Conservation (phyloP, 345 rosid genomes). For the Aquilaria yunnanensis region DNA sequence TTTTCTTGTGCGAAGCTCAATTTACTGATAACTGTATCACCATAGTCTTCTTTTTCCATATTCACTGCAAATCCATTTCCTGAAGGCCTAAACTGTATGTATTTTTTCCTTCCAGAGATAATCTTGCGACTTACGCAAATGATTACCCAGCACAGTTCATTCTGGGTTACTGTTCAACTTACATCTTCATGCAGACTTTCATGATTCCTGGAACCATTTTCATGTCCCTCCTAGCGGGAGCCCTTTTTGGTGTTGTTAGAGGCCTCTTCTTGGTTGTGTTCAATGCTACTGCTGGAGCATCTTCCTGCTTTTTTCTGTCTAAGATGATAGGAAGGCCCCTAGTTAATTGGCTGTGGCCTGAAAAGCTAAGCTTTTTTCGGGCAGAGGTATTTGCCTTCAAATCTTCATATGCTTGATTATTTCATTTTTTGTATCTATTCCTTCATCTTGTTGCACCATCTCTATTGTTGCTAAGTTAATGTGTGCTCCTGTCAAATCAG, state of each 20-base stretch:
- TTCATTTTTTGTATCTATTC: too few relatives aligned
- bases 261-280: constrained; percentile 86
- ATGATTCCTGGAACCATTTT: constrained; percentile 99
- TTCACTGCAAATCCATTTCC: constrained; percentile 3
- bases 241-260: constrained; percentile 85
- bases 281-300: constrained; percentile 94
- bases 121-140: constrained; percentile 64
- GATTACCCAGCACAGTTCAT: constrained; percentile 81
- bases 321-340: constrained; percentile 92
- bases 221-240: constrained; percentile 98
- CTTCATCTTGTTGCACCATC: not conserved
- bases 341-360: constrained; percentile 96
- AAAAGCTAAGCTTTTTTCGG: constrained; percentile 86
- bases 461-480: constrained; percentile 6
- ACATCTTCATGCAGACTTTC: constrained; percentile 99
- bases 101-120: constrained; percentile 51
- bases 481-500: constrained; percentile 29
- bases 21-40: too few relatives aligned
- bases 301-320: constrained; percentile 89
- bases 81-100: constrained; percentile 1
- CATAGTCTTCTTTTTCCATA: not conserved
- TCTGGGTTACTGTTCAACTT: constrained; percentile 90
- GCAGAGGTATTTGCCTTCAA: constrained; percentile 57
- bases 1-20: too few relatives aligned
- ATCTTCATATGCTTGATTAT: not conserved